These are phyloP conservation scores for Oryza glumipatula DNA, from an alignment of 176 grass and related monocot genomes.

Conservation along the genomic window DNA sequence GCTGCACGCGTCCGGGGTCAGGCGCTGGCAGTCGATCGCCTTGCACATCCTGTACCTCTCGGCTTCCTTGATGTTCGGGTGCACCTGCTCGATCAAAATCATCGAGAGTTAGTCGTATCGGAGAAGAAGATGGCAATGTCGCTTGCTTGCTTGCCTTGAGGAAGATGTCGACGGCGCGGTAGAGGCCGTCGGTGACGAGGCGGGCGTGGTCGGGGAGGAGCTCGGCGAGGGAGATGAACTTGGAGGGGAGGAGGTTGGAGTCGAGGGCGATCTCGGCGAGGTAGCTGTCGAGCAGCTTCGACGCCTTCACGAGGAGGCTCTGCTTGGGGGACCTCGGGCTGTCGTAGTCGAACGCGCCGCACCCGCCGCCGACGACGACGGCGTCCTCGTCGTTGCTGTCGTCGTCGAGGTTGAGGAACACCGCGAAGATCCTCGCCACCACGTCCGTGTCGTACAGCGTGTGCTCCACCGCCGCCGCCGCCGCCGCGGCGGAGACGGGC, in stretches of 20 bases:
- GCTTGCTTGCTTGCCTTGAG: conserved; percentile 57
- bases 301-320: conserved; percentile 74
- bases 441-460: conserved; percentile 82
- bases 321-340: conserved; percentile 75
- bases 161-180: conserved; percentile 95
- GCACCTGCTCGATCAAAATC: conserved; percentile 52
- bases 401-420: conserved; percentile 75
- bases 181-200: conserved; percentile 84
- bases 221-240: conserved; percentile 90
- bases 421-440: conserved; percentile 69
- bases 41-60: conserved; percentile 92
- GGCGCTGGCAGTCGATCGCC: conserved; percentile 89
- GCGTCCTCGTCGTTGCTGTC: conserved; percentile 56
- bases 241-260: conserved; percentile 70
- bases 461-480: not conserved
- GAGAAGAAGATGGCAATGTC: not conserved
- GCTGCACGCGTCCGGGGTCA: conserved; percentile 90
- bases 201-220: conserved; percentile 87
- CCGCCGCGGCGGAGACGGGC: not conserved
- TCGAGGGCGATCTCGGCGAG: conserved; percentile 93
- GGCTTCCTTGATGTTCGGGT: conserved; percentile 95
- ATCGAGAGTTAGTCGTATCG: not conserved
- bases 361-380: conserved; percentile 38
- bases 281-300: conserved; percentile 92
- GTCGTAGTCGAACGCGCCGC: conserved; percentile 66